Base-by-base conservation (phyloP, 2,329 filamentous ascomycete species). In the Neonectria faginata region DNA sequence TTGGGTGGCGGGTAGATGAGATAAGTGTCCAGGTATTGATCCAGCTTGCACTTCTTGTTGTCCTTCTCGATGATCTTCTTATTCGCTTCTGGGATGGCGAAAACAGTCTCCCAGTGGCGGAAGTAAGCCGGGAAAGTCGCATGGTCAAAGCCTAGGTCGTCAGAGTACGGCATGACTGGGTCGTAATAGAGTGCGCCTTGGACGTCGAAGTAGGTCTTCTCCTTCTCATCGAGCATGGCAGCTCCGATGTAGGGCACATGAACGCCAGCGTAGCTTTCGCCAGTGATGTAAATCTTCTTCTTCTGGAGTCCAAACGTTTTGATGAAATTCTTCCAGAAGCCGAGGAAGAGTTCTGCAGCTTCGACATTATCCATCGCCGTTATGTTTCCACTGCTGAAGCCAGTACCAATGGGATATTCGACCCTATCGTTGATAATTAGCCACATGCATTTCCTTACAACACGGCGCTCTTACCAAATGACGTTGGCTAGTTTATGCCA, bases 261-360 rank as follows among this genome's bases (percentile, higher is more conserved):
- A 69, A 83, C 77, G 20, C 90, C 90, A 1, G 86, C 89, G 71
- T 90, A 92, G n/a, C 56, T 60, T 27, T 68, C 66, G 4, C 65
- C 73, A 51, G 91, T 83, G 62, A 94, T 85, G 75, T 89, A 94
- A 16, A 92, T 83, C 71, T 91, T 91, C 72, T 86, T 86, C 9
- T 84, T 83, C 31, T 90, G 83, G 68, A 92, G 81, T 12, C 77
- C 82, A 70, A 92, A 92, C 0, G 88, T 89, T 39, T 91, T 82
- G 62, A 92, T 79, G 70, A 92, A 92, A 78, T 92, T 92, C 81
- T 90, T 89, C 83, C 88, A 92, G 79, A 92, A 94, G 53, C 89
- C 89, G 9, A 91, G 81, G 74, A 94, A 92, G 68, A 93, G 86
- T 18, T 80, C 78, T 0, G 90, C 89, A 1, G 89, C 83, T 68